Conservation (phyloP, 257 asterid genomes). For the Schizonepeta tenuifolia region DNA sequence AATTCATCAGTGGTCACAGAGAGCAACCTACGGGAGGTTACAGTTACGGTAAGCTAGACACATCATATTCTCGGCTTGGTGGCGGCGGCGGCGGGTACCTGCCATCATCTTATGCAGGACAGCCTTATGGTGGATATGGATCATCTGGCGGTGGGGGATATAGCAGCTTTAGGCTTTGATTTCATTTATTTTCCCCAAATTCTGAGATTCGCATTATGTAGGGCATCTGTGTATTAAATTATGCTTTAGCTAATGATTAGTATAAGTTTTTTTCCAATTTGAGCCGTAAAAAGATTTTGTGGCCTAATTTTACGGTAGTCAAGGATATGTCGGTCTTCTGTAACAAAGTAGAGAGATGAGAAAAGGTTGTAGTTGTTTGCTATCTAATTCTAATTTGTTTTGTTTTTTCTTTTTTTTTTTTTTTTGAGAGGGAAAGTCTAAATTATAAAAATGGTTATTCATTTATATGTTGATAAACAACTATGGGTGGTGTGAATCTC, state of each 20-base stretch:
- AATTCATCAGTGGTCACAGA: slow-evolving; percentile 60
- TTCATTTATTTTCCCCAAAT: background rate
- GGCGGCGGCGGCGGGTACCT: slow-evolving; percentile 54
- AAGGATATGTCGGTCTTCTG: slow-evolving; percentile 1
- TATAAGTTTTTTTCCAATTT: slow-evolving; percentile 4
- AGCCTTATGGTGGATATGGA: slow-evolving; percentile 64
- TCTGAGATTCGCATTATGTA: slow-evolving; percentile 30
- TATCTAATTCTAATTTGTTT: background rate
- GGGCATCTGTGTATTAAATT: slow-evolving; percentile 34
- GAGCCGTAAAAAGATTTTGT: slow-evolving; percentile 22
- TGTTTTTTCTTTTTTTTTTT: no score
- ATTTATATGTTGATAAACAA: slow-evolving; percentile 10
- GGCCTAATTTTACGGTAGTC: background rate
- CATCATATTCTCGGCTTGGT: slow-evolving; percentile 57
- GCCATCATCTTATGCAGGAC: slow-evolving; percentile 52
- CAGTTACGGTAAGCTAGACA: slow-evolving; percentile 53
- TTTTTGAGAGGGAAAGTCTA: no score
- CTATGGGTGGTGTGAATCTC: no score
- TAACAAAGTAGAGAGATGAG: slow-evolving; percentile 7
- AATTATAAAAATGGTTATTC: background rate
- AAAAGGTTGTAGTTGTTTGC: slow-evolving; percentile 1
- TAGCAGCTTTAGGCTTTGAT: slow-evolving; percentile 58
- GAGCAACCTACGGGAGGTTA: slow-evolving; percentile 50
- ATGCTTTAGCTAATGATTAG: slow-evolving; percentile 2
- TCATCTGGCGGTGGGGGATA: slow-evolving; percentile 74